phyloP scores from a whole-genome alignment of 2,329 filamentous ascomycete genomes.

The Diplodia sapinea region DNA sequence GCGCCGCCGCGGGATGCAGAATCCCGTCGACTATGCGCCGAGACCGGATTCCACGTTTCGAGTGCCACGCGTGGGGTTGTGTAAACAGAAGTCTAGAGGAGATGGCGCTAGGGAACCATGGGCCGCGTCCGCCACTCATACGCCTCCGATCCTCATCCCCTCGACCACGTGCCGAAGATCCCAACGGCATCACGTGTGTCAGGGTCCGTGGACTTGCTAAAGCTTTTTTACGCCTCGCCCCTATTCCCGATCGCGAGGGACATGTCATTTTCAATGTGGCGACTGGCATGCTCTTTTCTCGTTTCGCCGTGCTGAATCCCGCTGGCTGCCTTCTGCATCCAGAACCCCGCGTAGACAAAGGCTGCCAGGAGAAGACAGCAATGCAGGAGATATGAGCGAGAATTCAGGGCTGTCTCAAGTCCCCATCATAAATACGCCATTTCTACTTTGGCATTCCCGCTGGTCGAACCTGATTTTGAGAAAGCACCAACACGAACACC shows the following conservation, averaged over 20 bases:
- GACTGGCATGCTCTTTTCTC: neutral
- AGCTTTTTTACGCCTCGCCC: neutral
- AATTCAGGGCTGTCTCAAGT: too few species aligned
- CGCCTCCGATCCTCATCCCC: neutral
- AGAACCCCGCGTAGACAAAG: too few species aligned
- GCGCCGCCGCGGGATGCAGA: too few species aligned
- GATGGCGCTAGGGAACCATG: neutral
- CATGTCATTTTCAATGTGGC: neutral
- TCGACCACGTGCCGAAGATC: neutral
- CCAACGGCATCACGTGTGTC: neutral
- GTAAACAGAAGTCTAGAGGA: neutral
- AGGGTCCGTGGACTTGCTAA: neutral
- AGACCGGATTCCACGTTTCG: neutral
- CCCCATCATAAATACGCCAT: too few species aligned
- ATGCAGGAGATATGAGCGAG: too few species aligned
- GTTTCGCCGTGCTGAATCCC: too few species aligned
- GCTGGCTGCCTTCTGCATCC: too few species aligned
- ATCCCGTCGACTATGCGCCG: neutral
- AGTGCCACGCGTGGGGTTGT: too few species aligned
- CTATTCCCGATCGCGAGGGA: neutral
- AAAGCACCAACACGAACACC: too few species aligned
- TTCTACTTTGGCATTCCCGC: too few species aligned
- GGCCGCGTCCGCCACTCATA: neutral
- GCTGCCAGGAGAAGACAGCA: too few species aligned
- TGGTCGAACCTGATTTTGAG: too few species aligned